Base-by-base conservation (phyloP, 768 basidiomycete genomes). In the Kwoniella heveanensis region DNA sequence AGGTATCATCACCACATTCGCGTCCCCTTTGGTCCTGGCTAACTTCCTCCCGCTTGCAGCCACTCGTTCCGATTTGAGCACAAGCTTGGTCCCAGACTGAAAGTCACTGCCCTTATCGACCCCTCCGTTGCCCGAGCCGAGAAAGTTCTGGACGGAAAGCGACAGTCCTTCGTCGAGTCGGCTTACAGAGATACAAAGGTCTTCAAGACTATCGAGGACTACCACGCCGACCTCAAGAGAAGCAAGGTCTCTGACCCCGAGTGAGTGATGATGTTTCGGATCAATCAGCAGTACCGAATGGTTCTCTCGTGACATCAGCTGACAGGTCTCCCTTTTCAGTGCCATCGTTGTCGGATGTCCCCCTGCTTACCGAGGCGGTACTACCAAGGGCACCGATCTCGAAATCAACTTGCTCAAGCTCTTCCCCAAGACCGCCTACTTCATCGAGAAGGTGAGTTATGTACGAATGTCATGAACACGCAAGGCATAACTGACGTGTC, bases 1-100 rank as follows among this genome's bases (percentile, higher is more conserved):
- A 60, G 71, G 77, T 71, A 2, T n/a, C 32, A 15, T 49, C n/a
- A 13, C 25, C 17, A 27, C 26, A 36, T 13, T 27, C 52, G 13
- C 6, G 47, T 39, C 44, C 7, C 53, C 24, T 32, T 27, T 22
- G 10, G 24, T 51, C 57, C 39, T 39, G 44, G 12, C 37, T 68
- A 37, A 65, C 48, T 54, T 57, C 7, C 61, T 65, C n/a, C 47
- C 21, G 15, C 54, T 26, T 64, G 57, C 71, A 80, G 81, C 69
- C 81, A 83, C 76, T 83, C 82, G 44, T 82, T 82, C 80, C 81
- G 82, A 65, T 79, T 83, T 68, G 82, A 83, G 67, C 80, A 92
- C 81, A 94, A 98, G 84, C 89, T 98, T 64, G 95, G 95, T 51
- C 88, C 87, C 22, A 91, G 95, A 68, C 90, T 98, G 80, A 97